phyloP scores from a whole-genome alignment of 2,329 filamentous ascomycete genomes.

The Fusarium bulbicola region DNA sequence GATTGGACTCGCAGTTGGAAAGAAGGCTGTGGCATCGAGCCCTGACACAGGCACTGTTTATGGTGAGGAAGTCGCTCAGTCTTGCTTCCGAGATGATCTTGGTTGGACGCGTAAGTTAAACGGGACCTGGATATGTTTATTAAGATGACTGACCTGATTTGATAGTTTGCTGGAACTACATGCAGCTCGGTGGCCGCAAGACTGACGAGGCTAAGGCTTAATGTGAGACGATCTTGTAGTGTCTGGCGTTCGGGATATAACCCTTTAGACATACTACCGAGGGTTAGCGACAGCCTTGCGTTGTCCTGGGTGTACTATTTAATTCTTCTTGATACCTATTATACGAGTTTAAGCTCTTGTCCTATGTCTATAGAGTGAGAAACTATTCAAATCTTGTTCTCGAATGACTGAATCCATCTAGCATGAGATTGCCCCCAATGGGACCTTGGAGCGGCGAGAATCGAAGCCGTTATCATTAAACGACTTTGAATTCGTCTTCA shows the following conservation, averaged over 20 bases:
- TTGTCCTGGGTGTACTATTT: not conserved
- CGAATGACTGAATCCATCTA: not conserved
- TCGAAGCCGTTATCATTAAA: not conserved
- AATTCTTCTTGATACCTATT: not conserved
- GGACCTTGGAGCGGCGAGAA: not conserved
- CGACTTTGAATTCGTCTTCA: not conserved
- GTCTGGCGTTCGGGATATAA: conserved; percentile 35
- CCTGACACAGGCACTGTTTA: conserved; percentile 64
- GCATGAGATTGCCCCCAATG: not conserved
- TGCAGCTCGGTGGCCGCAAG: conserved; percentile 55
- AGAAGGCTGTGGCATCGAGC: conserved; percentile 72
- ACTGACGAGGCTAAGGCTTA: conserved; percentile 38
- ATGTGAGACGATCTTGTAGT: not conserved
- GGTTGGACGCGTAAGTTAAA: conserved; percentile 67
- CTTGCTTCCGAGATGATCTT: conserved; percentile 75
- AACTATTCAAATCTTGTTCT: not conserved
- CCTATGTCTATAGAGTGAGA: not conserved
- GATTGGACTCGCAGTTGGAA: conserved; percentile 77
- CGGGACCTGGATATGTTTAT: too few relatives aligned
- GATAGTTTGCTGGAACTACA: conserved; percentile 65
- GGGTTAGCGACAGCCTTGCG: not conserved
- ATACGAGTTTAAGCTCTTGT: not conserved
- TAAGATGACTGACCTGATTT: conserved; percentile 20
- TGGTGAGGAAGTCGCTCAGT: conserved; percentile 69
- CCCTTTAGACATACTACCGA: not conserved